phyloP scores from a whole-genome alignment of 768 basidiomycete genomes.

The Daedaleopsis sinensis region DNA sequence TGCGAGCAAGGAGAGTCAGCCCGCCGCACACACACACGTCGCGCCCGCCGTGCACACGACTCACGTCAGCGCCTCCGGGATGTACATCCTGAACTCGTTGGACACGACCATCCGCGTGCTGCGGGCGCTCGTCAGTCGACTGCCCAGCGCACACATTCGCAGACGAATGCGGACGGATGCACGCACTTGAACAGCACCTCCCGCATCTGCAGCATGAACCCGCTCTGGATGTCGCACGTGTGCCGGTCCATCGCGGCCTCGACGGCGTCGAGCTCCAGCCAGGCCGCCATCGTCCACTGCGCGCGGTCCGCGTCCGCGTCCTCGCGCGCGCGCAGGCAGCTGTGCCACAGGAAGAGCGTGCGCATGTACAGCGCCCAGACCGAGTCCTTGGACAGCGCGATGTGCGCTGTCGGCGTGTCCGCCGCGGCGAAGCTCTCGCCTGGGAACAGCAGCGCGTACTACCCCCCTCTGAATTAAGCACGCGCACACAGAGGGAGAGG shows the following conservation, averaged over 20 bases:
- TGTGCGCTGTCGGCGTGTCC: slow-evolving; percentile 28
- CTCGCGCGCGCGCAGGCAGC: slow-evolving; percentile 66
- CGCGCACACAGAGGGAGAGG: not conserved
- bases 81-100: slow-evolving; percentile 66
- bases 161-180: no score
- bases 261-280: slow-evolving; percentile 69
- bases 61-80: slow-evolving; percentile 61
- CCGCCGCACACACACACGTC: not conserved
- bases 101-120: slow-evolving; percentile 74
- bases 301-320: slow-evolving; percentile 53
- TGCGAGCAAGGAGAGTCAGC: slow-evolving; percentile 41
- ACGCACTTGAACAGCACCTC: slow-evolving; percentile 80
- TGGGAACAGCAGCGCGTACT: slow-evolving; percentile 75
- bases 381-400: slow-evolving; percentile 62
- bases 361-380: slow-evolving; percentile 76
- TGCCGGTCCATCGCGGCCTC: slow-evolving; percentile 65
- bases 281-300: slow-evolving; percentile 65
- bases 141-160: not conserved
- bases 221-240: slow-evolving; percentile 64
- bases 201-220: slow-evolving; percentile 68
- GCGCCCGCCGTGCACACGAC: slow-evolving; percentile 19
- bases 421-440: slow-evolving; percentile 55
- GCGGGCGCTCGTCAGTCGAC: not conserved
- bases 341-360: slow-evolving; percentile 71
- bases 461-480: not conserved